A percentile compares a stretch with the other conserved stretches of the same genome.
Evolutionary conservation across 176 grass and related monocot genomes (phyloP).

Genomic region (Pontederia crassipes): DNA sequence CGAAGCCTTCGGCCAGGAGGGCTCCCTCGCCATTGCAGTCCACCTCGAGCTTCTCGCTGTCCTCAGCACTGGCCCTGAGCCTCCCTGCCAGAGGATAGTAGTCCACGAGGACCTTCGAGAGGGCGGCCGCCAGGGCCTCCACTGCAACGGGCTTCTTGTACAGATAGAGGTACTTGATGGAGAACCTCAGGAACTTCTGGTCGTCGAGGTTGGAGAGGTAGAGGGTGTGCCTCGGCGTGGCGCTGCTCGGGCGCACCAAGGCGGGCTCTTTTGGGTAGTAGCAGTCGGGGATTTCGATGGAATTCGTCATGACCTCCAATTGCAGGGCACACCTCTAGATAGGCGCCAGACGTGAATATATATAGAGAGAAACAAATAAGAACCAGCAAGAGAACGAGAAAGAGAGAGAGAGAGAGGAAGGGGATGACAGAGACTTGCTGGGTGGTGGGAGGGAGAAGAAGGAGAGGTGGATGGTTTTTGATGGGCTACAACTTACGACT

Average conservation of each 20-base stretch:
- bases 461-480: background rate
- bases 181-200: conserved; percentile 89
- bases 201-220: conserved; percentile 95
- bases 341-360: background rate
- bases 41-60: conserved; percentile 41
- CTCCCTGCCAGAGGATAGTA: conserved; percentile 82
- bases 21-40: conserved; percentile 86
- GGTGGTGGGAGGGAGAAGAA: background rate
- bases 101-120: conserved; percentile 48
- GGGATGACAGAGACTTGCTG: no score
- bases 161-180: conserved; percentile 92
- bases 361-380: background rate
- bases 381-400: background rate
- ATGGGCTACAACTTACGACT: background rate
- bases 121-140: conserved; percentile 29
- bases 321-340: background rate
- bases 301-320: background rate
- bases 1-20: conserved; percentile 43
- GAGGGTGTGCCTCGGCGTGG: conserved; percentile 39
- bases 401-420: background rate
- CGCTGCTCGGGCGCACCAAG: conserved; percentile 35
- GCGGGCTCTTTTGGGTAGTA: conserved; percentile 26
- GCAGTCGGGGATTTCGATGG: conserved; percentile 29
- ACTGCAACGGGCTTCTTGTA: conserved; percentile 21
- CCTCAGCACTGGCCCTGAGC: conserved; percentile 26